A percentile compares a stretch with the other conserved stretches of the same genome.
Conservation (phyloP, 768 basidiomycete genomes). For the Lentinula aciculospora region DNA sequence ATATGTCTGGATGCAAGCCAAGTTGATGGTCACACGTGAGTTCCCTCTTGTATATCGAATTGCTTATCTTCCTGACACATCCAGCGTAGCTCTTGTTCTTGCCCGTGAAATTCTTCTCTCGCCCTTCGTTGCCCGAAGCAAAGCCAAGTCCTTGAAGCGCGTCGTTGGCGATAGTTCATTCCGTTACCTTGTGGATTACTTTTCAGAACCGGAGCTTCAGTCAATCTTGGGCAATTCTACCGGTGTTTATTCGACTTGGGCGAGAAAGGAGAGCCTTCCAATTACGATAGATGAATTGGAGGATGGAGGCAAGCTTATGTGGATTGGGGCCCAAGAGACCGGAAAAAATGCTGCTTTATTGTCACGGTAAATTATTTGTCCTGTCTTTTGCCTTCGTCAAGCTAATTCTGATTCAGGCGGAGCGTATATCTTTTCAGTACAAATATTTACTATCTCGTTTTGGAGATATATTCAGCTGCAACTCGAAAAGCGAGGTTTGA, state of each 20-base stretch:
- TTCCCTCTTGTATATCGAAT: background rate
- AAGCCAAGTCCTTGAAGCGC: background rate
- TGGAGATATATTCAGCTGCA: constrained; percentile 4
- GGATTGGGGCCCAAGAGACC: constrained; percentile 26
- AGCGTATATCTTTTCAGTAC: constrained; percentile 7
- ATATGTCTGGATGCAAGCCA: background rate
- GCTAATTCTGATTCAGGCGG: background rate
- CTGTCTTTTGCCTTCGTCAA: background rate
- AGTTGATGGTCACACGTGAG: background rate
- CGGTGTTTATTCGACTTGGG: constrained; percentile 14
- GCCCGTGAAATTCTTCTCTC: background rate
- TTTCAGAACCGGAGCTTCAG: background rate
- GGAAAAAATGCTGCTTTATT: constrained; percentile 25
- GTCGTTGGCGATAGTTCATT: background rate
- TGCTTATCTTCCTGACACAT: background rate
- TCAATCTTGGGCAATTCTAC: background rate
- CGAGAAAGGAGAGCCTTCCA: constrained; percentile 13
- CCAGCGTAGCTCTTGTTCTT: background rate
- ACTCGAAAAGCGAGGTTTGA: constrained; percentile 1
- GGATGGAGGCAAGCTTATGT: constrained; percentile 21
- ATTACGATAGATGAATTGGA: constrained; percentile 21
- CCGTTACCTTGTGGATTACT: background rate
- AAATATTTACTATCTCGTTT: background rate
- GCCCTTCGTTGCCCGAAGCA: constrained; percentile 1
- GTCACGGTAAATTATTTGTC: constrained; percentile 21